These are phyloP conservation scores for Pilasporangium apinafurcum DNA, from an alignment of 352 stramenopile genomes.

Conservation along the genomic window DNA sequence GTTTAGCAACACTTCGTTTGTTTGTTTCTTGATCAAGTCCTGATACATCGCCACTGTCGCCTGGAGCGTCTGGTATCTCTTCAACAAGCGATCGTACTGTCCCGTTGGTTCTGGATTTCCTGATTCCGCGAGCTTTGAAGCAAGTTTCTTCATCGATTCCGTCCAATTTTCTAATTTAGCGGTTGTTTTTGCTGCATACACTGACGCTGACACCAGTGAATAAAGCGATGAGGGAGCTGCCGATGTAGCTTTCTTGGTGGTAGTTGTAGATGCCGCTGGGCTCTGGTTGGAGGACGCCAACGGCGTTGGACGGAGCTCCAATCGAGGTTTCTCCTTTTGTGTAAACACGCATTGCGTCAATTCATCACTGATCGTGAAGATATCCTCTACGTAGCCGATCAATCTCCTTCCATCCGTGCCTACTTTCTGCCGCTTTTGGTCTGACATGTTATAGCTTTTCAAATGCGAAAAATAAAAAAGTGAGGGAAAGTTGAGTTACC, in stretches of 20 bases:
- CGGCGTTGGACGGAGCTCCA: conserved; percentile 10
- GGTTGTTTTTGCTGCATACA: conserved; percentile 15
- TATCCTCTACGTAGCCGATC: conserved; percentile 22
- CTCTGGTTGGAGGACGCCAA: background rate
- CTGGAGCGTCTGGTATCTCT: conserved; percentile 30
- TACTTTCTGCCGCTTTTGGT: conserved; percentile 17
- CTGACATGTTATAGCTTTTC: conserved; percentile 1
- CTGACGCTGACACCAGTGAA: conserved; percentile 24
- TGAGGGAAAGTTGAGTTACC: background rate
- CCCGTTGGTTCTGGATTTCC: conserved; percentile 12
- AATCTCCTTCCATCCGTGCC: conserved; percentile 15
- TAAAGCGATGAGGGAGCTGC: conserved; percentile 19
- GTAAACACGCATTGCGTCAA: conserved; percentile 18
- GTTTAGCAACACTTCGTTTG: conserved; percentile 36
- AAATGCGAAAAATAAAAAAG: background rate
- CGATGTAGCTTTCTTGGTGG: background rate
- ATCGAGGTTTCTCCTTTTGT: conserved; percentile 1
- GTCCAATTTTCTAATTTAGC: conserved; percentile 17
- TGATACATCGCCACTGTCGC: conserved; percentile 27
- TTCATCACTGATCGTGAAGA: conserved; percentile 13
- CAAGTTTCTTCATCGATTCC: conserved; percentile 16
- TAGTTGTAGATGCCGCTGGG: conserved; percentile 1
- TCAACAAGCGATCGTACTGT: conserved; percentile 20
- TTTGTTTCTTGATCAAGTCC: conserved; percentile 20
- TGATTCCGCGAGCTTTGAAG: conserved; percentile 9